These are phyloP conservation scores for Anethum foeniculum DNA, from an alignment of 140 eudicot genomes.

Conservation along the genomic window DNA sequence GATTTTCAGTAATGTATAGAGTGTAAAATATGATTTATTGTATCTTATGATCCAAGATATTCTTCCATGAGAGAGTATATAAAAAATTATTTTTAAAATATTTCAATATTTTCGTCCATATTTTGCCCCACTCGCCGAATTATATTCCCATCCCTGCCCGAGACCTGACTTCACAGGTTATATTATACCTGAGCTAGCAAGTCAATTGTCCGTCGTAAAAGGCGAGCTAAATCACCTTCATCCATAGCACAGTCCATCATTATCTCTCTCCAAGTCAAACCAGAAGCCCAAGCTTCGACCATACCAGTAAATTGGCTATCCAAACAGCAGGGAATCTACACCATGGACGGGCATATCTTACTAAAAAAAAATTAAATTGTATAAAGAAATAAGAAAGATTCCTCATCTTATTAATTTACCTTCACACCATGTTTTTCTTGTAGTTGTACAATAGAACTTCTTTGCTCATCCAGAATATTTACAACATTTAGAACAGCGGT, in stretches of 20 bases:
- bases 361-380: background rate
- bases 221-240: constrained; percentile 97
- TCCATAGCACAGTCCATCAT: constrained; percentile 99
- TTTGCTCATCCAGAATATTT: constrained; percentile 60
- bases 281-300: constrained; percentile 99
- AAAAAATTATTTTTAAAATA: background rate
- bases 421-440: constrained; percentile 89
- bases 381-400: background rate
- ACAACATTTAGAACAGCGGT: constrained; percentile 58
- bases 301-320: constrained; percentile 95
- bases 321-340: constrained; percentile 89
- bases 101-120: background rate
- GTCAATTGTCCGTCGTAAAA: constrained; percentile 85
- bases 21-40: background rate
- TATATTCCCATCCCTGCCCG: background rate
- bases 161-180: background rate
- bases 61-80: background rate
- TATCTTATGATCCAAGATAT: background rate
- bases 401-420: constrained; percentile 31
- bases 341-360: constrained; percentile 14
- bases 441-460: constrained; percentile 57
- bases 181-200: constrained; percentile 70
- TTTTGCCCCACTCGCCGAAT: background rate
- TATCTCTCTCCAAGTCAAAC: constrained; percentile 92
- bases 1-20: background rate